Evolutionary conservation across 2,329 filamentous ascomycete genomes (phyloP).

Genomic region (Penicillium sp.): DNA sequence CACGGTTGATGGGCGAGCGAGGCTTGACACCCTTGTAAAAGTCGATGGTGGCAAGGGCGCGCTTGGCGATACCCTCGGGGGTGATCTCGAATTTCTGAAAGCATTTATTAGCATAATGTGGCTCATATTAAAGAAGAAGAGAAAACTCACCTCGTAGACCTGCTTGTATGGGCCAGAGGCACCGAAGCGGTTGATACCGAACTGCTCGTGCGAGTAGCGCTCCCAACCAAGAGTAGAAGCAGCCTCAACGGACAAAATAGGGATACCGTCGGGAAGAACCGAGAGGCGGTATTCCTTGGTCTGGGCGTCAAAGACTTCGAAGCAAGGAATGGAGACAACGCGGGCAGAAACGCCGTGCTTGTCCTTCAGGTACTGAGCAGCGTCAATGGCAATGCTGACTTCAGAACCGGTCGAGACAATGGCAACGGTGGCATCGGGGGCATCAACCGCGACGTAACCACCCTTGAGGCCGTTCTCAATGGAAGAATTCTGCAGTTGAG

Average conservation of each 20-base stretch:
- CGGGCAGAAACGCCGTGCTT: slow-evolving; percentile 83
- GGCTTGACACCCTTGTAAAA: slow-evolving; percentile 97
- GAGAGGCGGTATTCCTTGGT: slow-evolving; percentile 90
- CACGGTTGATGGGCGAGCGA: slow-evolving; percentile 92
- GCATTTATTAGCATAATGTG: background rate
- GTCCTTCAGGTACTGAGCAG: slow-evolving; percentile 84
- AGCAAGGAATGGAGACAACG: slow-evolving; percentile 93
- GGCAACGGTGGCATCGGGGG: slow-evolving; percentile 77
- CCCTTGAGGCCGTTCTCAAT: slow-evolving; percentile 90
- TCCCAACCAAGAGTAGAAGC: slow-evolving; percentile 98
- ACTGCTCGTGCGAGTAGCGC: slow-evolving; percentile 98
- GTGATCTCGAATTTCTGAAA: slow-evolving; percentile 97
- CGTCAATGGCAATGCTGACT: slow-evolving; percentile 88
- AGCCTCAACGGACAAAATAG: slow-evolving; percentile 88
- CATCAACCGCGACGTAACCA: slow-evolving; percentile 86
- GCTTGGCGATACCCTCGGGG: slow-evolving; percentile 92
- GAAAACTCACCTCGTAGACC: slow-evolving; percentile 75
- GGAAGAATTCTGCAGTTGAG: slow-evolving; percentile 90
- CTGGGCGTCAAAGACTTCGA: slow-evolving; percentile 94
- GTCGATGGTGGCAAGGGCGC: slow-evolving; percentile 82
- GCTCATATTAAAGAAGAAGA: background rate
- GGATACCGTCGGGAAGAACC: slow-evolving; percentile 90
- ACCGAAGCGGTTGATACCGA: slow-evolving; percentile 98
- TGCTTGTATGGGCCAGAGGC: slow-evolving; percentile 96
- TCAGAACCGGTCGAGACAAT: slow-evolving; percentile 95